A percentile compares a stretch with the other conserved stretches of the same genome.
Evolutionary conservation across 2,329 filamentous ascomycete species (phyloP).

Genomic region (Epicoccum sorghinum): DNA sequence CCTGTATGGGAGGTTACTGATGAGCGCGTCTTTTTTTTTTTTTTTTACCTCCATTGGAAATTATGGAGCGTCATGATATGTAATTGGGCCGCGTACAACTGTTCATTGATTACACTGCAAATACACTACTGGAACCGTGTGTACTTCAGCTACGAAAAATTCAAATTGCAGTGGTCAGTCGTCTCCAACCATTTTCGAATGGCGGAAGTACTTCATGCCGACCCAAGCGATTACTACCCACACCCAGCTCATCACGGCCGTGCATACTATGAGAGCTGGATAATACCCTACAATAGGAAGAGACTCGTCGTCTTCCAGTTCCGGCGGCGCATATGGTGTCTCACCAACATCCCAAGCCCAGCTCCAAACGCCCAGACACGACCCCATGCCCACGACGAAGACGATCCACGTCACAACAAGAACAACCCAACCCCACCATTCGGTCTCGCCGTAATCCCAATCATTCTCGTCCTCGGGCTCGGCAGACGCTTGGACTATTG

Average conservation of each 20-base stretch:
- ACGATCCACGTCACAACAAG: slow-evolving; percentile 91
- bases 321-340: slow-evolving; percentile 92
- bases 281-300: slow-evolving; percentile 97
- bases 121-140: too few species aligned
- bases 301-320: slow-evolving; percentile 92
- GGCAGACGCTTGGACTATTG: slow-evolving; percentile 31
- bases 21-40: not conserved
- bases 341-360: slow-evolving; percentile 99
- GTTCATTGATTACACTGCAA: too few species aligned
- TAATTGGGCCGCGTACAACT: too few species aligned
- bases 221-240: slow-evolving; percentile 98
- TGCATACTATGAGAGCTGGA: slow-evolving; percentile 89
- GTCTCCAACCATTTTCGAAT: slow-evolving; percentile 84
- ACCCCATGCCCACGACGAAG: slow-evolving; percentile 96
- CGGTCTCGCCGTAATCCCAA: slow-evolving; percentile 93
- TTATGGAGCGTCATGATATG: too few species aligned
- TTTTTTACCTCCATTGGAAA: too few species aligned
- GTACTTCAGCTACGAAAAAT: not conserved
- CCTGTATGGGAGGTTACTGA: not conserved
- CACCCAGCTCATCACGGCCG: slow-evolving; percentile 97
- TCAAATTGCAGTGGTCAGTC: slow-evolving; percentile 40
- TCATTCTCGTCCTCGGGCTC: slow-evolving; percentile 55
- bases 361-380: slow-evolving; percentile 91
- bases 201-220: slow-evolving; percentile 98
- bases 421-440: slow-evolving; percentile 98